Conservation (phyloP, 2,329 filamentous ascomycete species). For the Sporothrix globosa region DNA sequence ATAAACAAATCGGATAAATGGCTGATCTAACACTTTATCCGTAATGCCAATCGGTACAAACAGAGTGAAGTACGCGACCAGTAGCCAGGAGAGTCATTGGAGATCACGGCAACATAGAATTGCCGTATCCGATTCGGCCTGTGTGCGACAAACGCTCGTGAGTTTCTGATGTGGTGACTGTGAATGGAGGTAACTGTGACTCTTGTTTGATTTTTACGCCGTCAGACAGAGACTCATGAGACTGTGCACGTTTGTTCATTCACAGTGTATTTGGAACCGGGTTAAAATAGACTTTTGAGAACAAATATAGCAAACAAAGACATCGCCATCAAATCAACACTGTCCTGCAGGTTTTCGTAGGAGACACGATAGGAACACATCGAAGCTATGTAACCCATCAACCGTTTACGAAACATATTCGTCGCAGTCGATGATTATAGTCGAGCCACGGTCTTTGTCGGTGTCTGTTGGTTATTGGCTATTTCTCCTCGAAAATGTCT, state of each 20-base stretch:
- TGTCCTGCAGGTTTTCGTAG: too few species aligned
- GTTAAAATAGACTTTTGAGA: too few species aligned
- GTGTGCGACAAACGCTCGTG: too few species aligned
- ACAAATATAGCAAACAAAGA: background rate
- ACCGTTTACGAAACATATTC: background rate
- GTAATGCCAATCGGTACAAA: background rate
- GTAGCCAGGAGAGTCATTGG: background rate
- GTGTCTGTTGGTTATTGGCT: background rate
- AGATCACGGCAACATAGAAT: background rate
- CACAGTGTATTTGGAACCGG: too few species aligned
- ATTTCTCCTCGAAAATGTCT: background rate
- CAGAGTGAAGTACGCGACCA: background rate
- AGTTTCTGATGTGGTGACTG: too few species aligned
- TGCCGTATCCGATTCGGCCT: background rate
- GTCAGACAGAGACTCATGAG: too few species aligned
- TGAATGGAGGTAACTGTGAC: too few species aligned
- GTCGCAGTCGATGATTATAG: background rate
- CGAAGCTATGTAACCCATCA: background rate
- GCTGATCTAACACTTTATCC: background rate
- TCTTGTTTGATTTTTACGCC: too few species aligned
- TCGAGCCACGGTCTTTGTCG: background rate
- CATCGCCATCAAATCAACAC: too few species aligned
- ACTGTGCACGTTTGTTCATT: too few species aligned
- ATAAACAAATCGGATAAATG: constrained; percentile 21
- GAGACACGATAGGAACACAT: too few species aligned